phyloP scores from a whole-genome alignment of 306 rosid genomes.

The Fagus crenata region DNA sequence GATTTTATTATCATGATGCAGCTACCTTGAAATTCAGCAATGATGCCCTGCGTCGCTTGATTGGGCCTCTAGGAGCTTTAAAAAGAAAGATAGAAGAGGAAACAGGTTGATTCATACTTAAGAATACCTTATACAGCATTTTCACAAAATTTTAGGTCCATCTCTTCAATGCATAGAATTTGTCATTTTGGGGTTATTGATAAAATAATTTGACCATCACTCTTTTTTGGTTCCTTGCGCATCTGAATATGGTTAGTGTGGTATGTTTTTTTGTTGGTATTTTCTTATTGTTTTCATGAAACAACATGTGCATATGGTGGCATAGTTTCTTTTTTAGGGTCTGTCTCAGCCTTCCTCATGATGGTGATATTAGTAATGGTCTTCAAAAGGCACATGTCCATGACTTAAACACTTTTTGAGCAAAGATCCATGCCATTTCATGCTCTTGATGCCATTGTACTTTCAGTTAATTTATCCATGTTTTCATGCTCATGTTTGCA shows the following conservation, averaged over 20 bases:
- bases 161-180: conserved; percentile 12
- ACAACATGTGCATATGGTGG: not conserved
- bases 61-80: conserved; percentile 88
- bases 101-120: conserved; percentile 58
- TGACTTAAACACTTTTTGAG: not conserved
- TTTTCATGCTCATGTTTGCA: not conserved
- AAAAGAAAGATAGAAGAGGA: conserved; percentile 82
- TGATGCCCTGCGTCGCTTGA: conserved; percentile 72
- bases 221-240: conserved; percentile 8
- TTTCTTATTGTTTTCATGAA: not conserved
- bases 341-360: not conserved
- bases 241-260: not conserved
- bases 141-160: conserved; percentile 7
- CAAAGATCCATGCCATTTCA: not conserved
- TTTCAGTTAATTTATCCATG: not conserved
- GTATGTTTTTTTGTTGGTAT: not conserved
- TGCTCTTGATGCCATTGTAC: not conserved
- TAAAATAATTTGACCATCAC: not conserved
- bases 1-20: conserved; percentile 44
- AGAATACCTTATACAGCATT: conserved; percentile 10
- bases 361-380: not conserved
- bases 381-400: not conserved
- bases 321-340: not conserved
- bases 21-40: conserved; percentile 81
- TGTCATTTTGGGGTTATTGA: not conserved